Evolutionary conservation across 225 moss, liverwort and hornwort species (phyloP).

Genomic region (Antitrichia curtipendula): DNA sequence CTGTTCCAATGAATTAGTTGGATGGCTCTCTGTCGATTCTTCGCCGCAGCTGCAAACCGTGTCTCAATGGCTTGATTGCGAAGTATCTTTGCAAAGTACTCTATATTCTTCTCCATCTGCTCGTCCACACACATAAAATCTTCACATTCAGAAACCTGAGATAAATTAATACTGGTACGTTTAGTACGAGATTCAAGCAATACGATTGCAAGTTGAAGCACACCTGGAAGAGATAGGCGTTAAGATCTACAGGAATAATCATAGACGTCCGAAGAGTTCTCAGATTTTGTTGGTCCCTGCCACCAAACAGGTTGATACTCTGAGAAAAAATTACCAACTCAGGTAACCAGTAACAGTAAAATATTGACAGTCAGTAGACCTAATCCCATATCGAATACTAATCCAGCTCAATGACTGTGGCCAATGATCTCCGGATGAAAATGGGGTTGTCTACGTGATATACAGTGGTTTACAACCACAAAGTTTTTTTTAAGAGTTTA

Average conservation of each 20-base stretch:
- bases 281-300: conserved; percentile 35
- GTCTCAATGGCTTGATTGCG: background rate
- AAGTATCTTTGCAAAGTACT: conserved; percentile 16
- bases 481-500: background rate
- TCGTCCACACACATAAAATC: background rate
- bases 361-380: background rate
- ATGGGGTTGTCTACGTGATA: background rate
- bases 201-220: background rate
- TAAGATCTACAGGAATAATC: conserved; percentile 33
- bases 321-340: background rate
- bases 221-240: conserved; percentile 33
- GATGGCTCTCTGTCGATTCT: conserved; percentile 13
- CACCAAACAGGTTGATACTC: background rate
- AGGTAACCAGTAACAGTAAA: background rate
- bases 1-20: conserved; percentile 30
- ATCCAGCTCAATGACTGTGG: background rate
- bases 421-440: background rate
- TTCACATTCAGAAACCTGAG: background rate
- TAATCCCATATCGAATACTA: background rate
- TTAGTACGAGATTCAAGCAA: background rate
- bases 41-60: conserved; percentile 4
- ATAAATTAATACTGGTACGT: background rate
- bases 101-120: conserved; percentile 40
- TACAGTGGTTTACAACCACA: background rate
- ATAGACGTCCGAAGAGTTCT: conserved; percentile 27